Base-by-base conservation (phyloP, 345 rosid genomes). In the Sapria himalayana region DNA sequence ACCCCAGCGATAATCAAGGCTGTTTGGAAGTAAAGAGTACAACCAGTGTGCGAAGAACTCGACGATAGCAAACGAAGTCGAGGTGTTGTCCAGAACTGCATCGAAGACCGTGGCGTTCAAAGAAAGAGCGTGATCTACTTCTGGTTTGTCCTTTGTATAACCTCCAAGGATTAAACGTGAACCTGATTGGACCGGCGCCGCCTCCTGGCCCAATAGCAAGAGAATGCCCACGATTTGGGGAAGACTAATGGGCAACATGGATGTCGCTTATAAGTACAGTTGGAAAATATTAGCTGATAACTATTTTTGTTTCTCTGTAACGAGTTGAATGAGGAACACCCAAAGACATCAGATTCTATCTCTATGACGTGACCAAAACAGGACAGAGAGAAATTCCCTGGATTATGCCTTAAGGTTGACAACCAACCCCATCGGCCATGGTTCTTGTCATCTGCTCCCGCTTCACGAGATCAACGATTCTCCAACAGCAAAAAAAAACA, bases 11-110 rank as follows among this genome's bases (percentile, higher is more conserved):
- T n/a, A n/a, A n/a, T n/a, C n/a, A n/a, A n/a, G n/a, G n/a, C n/a
- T n/a, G n/a, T n/a, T n/a, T 24, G n/a, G 22, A 2, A 42, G 17
- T 25, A 8, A 2, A 22, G 15, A 51, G 24, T 9, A 59, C 76
- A 42, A 82, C 98, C 98, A 89, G 56, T 69, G 57, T 51, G 98
- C 74, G 49, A 72, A 89, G 81, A 76, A 89, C 41, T 89, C 98
- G 39, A 89, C 95, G 34, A 89, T 39, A 23, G 84, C 85, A 39
- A 61, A 67, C 39, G 74, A 51, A 45, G 93, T 93, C 5, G 94
- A 85, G 10, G 85, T 74, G 22, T 59, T 75, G 29, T 55, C 36
- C 44, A 82, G 73, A 42, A 72, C 67, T 3, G 61, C 52, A 52
- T 74, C 84, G 69, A 89, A 82, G 59, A 42, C 79, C 45, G 73